phyloP scores from a whole-genome alignment of 2,329 filamentous ascomycete species.

The Sclerotiophoma versabilis region DNA sequence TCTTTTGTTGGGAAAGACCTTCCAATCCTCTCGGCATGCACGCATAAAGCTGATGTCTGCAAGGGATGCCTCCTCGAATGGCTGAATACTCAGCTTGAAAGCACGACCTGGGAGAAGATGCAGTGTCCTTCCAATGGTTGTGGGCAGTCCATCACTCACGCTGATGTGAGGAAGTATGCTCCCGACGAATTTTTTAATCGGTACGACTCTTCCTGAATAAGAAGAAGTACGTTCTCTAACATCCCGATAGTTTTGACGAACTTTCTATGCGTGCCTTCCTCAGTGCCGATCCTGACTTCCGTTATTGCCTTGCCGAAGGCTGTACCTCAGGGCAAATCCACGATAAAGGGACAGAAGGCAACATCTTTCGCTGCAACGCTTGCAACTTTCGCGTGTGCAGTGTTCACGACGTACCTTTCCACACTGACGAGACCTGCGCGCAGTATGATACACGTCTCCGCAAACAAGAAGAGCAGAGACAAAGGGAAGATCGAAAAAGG shows the following conservation, averaged over 20 bases:
- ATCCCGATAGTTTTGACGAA: slow-evolving; percentile 2
- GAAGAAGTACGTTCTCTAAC: neutral
- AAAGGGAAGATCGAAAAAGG: neutral
- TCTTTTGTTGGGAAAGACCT: neutral
- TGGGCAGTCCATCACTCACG: neutral
- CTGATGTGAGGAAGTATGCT: neutral
- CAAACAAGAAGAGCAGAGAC: neutral
- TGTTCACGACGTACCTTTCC: slow-evolving; percentile 9
- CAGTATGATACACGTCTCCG: slow-evolving; percentile 2
- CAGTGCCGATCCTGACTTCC: too few relatives aligned
- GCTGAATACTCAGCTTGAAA: neutral
- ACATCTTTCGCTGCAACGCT: slow-evolving; percentile 4
- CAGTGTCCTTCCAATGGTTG: slow-evolving; percentile 7
- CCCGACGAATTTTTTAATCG: neutral
- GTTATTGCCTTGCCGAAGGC: neutral
- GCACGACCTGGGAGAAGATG: neutral
- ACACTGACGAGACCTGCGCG: slow-evolving; percentile 5
- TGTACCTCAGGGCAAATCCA: slow-evolving; percentile 11
- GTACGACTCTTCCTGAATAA: neutral
- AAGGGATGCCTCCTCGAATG: neutral
- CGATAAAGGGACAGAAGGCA: neutral
- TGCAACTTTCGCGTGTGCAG: slow-evolving; percentile 7
- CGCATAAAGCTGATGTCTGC: slow-evolving; percentile 3
- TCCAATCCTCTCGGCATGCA: neutral
- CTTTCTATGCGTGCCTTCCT: neutral